Evolutionary conservation across 192 early-diverging fungal species (phyloP).

Genomic region (Backusella psychrophila): DNA sequence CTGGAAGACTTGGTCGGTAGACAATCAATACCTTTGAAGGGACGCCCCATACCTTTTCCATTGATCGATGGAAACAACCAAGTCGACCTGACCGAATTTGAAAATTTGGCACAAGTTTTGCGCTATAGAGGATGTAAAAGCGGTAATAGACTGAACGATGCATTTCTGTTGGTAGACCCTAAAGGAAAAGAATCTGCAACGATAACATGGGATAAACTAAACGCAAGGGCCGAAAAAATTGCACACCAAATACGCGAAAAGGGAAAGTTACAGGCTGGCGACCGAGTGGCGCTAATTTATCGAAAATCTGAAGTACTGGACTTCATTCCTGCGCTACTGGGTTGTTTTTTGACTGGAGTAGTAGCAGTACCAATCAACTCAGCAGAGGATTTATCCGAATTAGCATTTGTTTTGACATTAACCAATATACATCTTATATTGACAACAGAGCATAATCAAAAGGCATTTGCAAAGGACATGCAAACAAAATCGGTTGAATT

Average conservation of each 20-base stretch:
- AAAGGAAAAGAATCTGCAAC: conserved; percentile 70
- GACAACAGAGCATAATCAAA: conserved; percentile 80
- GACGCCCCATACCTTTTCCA: conserved; percentile 42
- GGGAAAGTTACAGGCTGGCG: conserved; percentile 57
- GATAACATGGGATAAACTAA: conserved; percentile 74
- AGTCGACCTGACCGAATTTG: conserved; percentile 51
- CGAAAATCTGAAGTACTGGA: conserved; percentile 79
- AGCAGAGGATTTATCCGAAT: conserved; percentile 75
- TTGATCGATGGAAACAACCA: conserved; percentile 31
- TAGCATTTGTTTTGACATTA: conserved; percentile 69
- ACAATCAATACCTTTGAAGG: conserved; percentile 55
- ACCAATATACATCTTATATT: conserved; percentile 67
- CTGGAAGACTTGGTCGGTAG: conserved; percentile 43
- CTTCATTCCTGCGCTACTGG: conserved; percentile 77
- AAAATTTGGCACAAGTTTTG: conserved; percentile 64
- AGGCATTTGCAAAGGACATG: conserved; percentile 73
- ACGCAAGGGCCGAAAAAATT: conserved; percentile 68
- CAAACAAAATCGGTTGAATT: conserved; percentile 56
- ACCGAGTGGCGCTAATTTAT: conserved; percentile 75
- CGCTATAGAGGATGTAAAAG: conserved; percentile 54
- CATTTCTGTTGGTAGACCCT: conserved; percentile 68
- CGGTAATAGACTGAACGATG: conserved; percentile 45
- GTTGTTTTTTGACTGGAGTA: conserved; percentile 80
- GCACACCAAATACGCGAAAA: conserved; percentile 66
- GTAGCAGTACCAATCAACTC: conserved; percentile 85